phyloP scores from a whole-genome alignment of 371 early-diverging fungal species.

The Haplosporangium sp. region DNA sequence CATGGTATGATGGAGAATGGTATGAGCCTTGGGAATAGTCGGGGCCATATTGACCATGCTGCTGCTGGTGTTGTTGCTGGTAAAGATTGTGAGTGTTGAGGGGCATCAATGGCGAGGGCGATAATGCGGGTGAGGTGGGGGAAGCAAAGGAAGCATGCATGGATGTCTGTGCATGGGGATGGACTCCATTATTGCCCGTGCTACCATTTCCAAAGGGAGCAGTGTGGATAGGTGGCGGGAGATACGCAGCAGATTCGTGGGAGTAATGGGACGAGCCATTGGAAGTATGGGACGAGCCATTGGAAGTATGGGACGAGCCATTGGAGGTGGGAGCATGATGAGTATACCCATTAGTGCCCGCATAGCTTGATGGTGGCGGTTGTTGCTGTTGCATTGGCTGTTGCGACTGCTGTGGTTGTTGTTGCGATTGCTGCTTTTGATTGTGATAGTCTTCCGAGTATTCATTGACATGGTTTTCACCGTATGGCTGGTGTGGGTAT shows the following conservation, averaged over 20 bases:
- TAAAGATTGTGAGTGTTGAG: conserved; percentile 6
- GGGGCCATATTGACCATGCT: conserved; percentile 34
- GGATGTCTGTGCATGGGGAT: conserved; percentile 13
- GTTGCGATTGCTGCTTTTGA: conserved; percentile 15
- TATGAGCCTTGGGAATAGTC: conserved; percentile 28
- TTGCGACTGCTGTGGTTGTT: conserved; percentile 17
- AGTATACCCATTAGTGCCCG: conserved; percentile 14
- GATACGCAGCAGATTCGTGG: conserved; percentile 17
- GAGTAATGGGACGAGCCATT: conserved; percentile 20
- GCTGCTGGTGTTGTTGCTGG: conserved; percentile 29
- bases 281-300: conserved; percentile 10
- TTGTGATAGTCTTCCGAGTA: conserved; percentile 15
- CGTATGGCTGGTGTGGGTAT: conserved; percentile 17
- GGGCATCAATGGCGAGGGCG: conserved; percentile 27
- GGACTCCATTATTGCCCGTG: conserved; percentile 12
- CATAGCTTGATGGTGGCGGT: too few species aligned
- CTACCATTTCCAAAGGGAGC: conserved; percentile 11
- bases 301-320: conserved; percentile 9
- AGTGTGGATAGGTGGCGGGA: conserved; percentile 45
- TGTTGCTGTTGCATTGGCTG: conserved; percentile 6
- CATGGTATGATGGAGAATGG: conserved; percentile 35
- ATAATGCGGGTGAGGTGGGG: conserved; percentile 31
- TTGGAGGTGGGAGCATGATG: conserved; percentile 18
- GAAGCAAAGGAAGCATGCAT: conserved; percentile 36
- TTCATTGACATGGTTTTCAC: conserved; percentile 8